Percentiles rank a stretch among this genome's conserved stretches.
Evolutionary conservation across 2,329 filamentous ascomycete genomes (phyloP).

Genomic region (Xylaria sp.): DNA sequence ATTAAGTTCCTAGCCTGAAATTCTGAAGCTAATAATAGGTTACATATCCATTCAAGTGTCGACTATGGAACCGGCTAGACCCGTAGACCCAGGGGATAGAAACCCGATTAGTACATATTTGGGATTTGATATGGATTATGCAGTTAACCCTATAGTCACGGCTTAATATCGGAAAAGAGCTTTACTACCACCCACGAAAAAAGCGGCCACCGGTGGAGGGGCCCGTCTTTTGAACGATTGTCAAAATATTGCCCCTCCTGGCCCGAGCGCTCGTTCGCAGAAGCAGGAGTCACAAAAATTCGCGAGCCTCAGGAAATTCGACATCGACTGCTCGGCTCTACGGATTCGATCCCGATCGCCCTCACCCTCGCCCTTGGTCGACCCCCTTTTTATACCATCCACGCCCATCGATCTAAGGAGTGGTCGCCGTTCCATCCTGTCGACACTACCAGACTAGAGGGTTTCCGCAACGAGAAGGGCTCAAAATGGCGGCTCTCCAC

Average conservation of each 20-base stretch:
- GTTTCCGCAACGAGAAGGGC: slow-evolving; percentile 19
- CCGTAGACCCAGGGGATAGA: neutral
- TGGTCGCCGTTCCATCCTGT: slow-evolving; percentile 20
- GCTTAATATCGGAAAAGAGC: slow-evolving; percentile 40
- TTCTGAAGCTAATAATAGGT: too few relatives aligned
- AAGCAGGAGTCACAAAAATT: slow-evolving; percentile 39
- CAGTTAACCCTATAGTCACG: slow-evolving; percentile 23
- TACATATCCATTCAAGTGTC: too few relatives aligned
- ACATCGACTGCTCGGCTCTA: slow-evolving; percentile 34
- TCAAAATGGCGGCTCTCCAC: slow-evolving; percentile 50
- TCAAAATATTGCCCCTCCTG: slow-evolving; percentile 40
- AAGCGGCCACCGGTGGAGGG: slow-evolving; percentile 32
- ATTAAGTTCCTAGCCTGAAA: too few relatives aligned
- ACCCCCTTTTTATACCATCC: slow-evolving; percentile 24
- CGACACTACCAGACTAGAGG: slow-evolving; percentile 14
- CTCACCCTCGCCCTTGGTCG: slow-evolving; percentile 17
- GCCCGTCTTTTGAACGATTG: slow-evolving; percentile 25
- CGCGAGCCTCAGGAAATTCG: slow-evolving; percentile 32
- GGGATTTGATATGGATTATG: slow-evolving; percentile 1
- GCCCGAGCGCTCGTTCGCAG: slow-evolving; percentile 32
- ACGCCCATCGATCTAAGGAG: slow-evolving; percentile 29
- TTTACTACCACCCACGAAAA: slow-evolving; percentile 37
- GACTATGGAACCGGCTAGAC: too few relatives aligned
- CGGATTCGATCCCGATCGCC: slow-evolving; percentile 38
- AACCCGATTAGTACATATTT: neutral